Evolutionary conservation across 2,329 filamentous ascomycete species (phyloP).

Genomic region (Raffaelea arxii): DNA sequence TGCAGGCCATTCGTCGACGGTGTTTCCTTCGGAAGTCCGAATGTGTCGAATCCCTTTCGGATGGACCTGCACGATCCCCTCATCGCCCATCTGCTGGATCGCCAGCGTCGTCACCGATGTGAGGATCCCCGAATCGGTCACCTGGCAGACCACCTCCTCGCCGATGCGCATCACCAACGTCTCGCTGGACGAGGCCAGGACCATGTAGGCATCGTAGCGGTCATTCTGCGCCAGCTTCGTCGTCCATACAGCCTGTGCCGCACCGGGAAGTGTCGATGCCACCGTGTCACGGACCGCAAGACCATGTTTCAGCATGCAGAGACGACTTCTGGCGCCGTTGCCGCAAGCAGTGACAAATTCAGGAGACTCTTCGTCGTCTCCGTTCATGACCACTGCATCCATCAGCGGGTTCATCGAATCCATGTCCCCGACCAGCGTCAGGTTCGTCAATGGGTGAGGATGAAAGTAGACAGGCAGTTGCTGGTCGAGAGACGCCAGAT

Average conservation of each 20-base stretch:
- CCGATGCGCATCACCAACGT: slow-evolving; percentile 92
- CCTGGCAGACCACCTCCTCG: slow-evolving; percentile 92
- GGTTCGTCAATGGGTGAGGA: slow-evolving; percentile 67
- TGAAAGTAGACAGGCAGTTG: slow-evolving; percentile 80
- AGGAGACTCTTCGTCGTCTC: slow-evolving; percentile 85
- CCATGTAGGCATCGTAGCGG: slow-evolving; percentile 85
- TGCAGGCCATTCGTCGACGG: slow-evolving; percentile 89
- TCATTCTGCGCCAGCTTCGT: slow-evolving; percentile 76
- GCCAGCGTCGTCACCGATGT: slow-evolving; percentile 82
- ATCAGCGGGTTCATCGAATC: slow-evolving; percentile 85
- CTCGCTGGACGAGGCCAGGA: slow-evolving; percentile 84
- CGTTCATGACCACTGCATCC: slow-evolving; percentile 83
- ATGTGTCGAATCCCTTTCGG: slow-evolving; percentile 92
- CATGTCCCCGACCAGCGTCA: slow-evolving; percentile 76
- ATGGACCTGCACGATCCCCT: slow-evolving; percentile 87
- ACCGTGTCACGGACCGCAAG: slow-evolving; percentile 90
- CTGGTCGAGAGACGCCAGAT: slow-evolving; percentile 48
- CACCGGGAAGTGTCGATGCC: slow-evolving; percentile 81
- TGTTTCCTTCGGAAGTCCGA: slow-evolving; percentile 46
- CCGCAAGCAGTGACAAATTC: slow-evolving; percentile 93
- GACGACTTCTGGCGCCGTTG: slow-evolving; percentile 77
- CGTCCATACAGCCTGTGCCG: slow-evolving; percentile 88
- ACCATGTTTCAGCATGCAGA: slow-evolving; percentile 86
- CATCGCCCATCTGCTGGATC: slow-evolving; percentile 87
- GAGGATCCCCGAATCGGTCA: slow-evolving; percentile 86